Percentiles rank a stretch among this genome's conserved stretches.
phyloP scores from a whole-genome alignment of 805 yeast genomes.

The Cyberlindnera nakhonratchasimensis region DNA sequence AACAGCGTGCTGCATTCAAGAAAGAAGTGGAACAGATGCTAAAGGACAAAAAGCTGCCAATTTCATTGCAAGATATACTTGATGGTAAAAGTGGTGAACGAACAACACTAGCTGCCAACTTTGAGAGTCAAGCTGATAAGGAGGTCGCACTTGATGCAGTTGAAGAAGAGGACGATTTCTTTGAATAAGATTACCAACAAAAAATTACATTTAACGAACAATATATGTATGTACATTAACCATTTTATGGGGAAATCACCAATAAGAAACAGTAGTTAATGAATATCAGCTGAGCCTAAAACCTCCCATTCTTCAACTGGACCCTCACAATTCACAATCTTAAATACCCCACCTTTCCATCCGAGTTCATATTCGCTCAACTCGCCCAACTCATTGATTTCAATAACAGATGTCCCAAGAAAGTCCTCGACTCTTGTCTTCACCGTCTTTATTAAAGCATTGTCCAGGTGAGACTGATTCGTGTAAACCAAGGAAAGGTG shows the following conservation, averaged over 20 bases:
- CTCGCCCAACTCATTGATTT: constrained; percentile 17
- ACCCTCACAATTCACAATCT: constrained; percentile 68
- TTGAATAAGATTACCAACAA: constrained; percentile 16
- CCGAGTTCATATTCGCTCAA: constrained; percentile 34
- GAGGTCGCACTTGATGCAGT: constrained; percentile 25
- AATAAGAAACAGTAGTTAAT: constrained; percentile 7
- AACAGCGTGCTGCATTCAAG: constrained; percentile 44
- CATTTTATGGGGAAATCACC: not conserved
- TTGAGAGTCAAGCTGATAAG: constrained; percentile 13
- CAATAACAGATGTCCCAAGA: constrained; percentile 36
- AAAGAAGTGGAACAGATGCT: constrained; percentile 50
- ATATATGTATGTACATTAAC: not conserved
- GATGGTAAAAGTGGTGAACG: constrained; percentile 31
- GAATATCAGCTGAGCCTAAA: constrained; percentile 45
- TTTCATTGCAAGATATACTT: constrained; percentile 47
- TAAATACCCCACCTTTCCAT: constrained; percentile 62
- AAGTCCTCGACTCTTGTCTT: constrained; percentile 64
- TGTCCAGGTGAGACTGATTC: constrained; percentile 59
- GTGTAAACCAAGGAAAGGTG: constrained; percentile 73
- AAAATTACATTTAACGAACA: not conserved
- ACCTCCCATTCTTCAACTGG: constrained; percentile 67
- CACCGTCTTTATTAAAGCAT: constrained; percentile 60
- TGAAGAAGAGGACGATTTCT: constrained; percentile 29
- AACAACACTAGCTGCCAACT: constrained; percentile 17
- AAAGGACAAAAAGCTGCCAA: constrained; percentile 51